Base-by-base conservation (phyloP, 139 green algal genomes). In the Axilococcus clingmanii region DNA sequence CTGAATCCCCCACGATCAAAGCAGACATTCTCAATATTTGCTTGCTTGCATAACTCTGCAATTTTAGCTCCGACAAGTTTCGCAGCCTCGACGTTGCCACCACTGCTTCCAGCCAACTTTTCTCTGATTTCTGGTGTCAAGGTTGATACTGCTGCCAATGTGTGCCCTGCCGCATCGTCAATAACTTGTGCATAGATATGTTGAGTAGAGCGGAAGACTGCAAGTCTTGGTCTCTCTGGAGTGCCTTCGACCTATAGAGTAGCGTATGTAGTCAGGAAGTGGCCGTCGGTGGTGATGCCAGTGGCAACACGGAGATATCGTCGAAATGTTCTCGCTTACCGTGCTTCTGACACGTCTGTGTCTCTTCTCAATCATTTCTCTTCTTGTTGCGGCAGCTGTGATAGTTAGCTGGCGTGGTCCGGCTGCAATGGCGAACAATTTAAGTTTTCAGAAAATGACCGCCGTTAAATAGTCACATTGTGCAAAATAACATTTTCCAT, bases 151-250 rank as follows among this genome's bases (percentile, higher is more conserved):
- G 85, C 63, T 19, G 42, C 78, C 24, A 99, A 71, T 0, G 92
- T 99, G 61, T 75, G 57, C 30, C 82, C 74, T 17, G 56, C 52
- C 3, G 30, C 59, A 73, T 96, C 89, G 55, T 97, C 85, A 48
- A 97, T 96, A 0, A 99, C 81, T 78, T 99, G 92, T 20, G 77
- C 87, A 59, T 97, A 99, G 32, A 97, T 95, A 76, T 99, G 85
- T 56, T 94, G 74, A 74, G 95, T 96, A 23, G 88, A 96, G 31
- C 85, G 70, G 83, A 81, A 96, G 5, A 99, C 88, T 6, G 82
- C 78, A 33, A 99, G 68, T 25, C 92, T 76, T 9, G 92, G 92
- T 16, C 92, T 60, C 61, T 99, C 88, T 4, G 74, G 19, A 15
- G 81, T 92, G 51, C 92, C 92, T 27, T 53, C 69, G 3, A 97